These are phyloP conservation scores for Parachaetomium inaequale DNA, from an alignment of 495 filamentous ascomycete species.

Conservation along the genomic window DNA sequence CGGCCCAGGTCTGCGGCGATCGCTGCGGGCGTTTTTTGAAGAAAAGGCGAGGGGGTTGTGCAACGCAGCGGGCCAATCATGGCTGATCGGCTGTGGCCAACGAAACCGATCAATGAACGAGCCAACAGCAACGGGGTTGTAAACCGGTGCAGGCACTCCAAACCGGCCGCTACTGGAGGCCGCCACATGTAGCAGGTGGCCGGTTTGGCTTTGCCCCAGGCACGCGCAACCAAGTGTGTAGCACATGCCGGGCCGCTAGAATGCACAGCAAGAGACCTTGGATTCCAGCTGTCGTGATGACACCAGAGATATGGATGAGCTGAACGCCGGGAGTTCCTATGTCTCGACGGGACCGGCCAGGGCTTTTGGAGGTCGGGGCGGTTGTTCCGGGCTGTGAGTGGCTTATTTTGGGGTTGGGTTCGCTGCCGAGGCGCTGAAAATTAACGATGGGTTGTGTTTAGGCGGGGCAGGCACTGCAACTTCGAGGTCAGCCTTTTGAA, in stretches of 20 bases:
- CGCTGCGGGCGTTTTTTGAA: background rate
- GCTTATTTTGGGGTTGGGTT: too few species aligned
- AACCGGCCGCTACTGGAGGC: constrained; percentile 16
- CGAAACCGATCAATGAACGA: constrained; percentile 30
- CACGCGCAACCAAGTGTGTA: constrained; percentile 22
- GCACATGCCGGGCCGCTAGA: background rate
- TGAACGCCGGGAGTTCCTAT: too few species aligned
- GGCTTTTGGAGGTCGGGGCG: too few species aligned
- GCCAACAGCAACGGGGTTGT: constrained; percentile 21
- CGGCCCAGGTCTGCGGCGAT: background rate
- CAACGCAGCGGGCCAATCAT: constrained; percentile 23
- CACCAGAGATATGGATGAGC: too few species aligned
- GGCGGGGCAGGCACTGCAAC: too few species aligned
- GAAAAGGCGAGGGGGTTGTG: constrained; percentile 20
- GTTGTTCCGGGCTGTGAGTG: too few species aligned
- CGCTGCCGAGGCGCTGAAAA: too few species aligned
- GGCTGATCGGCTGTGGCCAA: constrained; percentile 1
- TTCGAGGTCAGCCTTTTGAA: too few species aligned
- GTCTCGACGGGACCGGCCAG: too few species aligned
- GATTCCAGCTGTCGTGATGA: background rate
- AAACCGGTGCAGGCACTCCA: constrained; percentile 23
- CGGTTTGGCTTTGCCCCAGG: constrained; percentile 4
- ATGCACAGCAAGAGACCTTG: background rate
- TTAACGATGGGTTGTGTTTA: too few species aligned
- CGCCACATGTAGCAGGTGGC: constrained; percentile 16